phyloP scores from a whole-genome alignment of 768 basidiomycete genomes.

The Collybiopsis confluens region DNA sequence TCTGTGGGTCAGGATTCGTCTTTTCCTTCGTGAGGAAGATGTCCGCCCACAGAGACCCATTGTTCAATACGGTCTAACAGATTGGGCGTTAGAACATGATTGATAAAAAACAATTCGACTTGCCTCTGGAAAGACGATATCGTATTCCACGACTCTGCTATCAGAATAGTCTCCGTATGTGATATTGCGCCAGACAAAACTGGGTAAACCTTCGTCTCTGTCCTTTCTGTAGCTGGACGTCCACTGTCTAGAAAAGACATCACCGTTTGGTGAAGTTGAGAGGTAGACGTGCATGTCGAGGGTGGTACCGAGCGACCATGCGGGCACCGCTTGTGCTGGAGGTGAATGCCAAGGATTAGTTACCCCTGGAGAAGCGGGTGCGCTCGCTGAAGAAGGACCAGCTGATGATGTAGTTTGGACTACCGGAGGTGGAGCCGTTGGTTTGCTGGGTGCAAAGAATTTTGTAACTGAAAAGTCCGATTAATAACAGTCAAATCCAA shows the following conservation, averaged over 20 bases:
- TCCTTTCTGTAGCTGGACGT: constrained; percentile 45
- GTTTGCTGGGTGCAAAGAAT: constrained; percentile 23
- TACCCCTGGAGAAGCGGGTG: not conserved
- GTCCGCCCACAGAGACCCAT: constrained; percentile 82
- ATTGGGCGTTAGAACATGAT: too few relatives aligned
- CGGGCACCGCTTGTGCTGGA: constrained; percentile 48
- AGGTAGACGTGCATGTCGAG: constrained; percentile 73
- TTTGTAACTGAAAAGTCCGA: constrained; percentile 20
- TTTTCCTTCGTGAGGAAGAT: constrained; percentile 69
- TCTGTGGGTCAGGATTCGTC: constrained; percentile 59
- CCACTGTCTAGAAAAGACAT: constrained; percentile 55
- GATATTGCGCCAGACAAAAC: constrained; percentile 74
- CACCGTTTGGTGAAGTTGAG: constrained; percentile 58
- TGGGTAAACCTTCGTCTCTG: constrained; percentile 50
- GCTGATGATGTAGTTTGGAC: constrained; percentile 19
- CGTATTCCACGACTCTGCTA: constrained; percentile 33
- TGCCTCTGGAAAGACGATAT: constrained; percentile 69
- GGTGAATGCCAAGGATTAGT: constrained; percentile 47
- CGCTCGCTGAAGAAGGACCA: constrained; percentile 10
- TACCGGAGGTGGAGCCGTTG: constrained; percentile 25
- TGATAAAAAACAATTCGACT: too few relatives aligned
- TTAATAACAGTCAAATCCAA: not conserved
- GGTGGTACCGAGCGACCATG: constrained; percentile 57
- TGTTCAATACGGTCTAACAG: constrained; percentile 64
- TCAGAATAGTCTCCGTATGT: constrained; percentile 77